Base-by-base conservation (phyloP, 2,329 filamentous ascomycete species). In the Chrysoporthe deuterocubensis region DNA sequence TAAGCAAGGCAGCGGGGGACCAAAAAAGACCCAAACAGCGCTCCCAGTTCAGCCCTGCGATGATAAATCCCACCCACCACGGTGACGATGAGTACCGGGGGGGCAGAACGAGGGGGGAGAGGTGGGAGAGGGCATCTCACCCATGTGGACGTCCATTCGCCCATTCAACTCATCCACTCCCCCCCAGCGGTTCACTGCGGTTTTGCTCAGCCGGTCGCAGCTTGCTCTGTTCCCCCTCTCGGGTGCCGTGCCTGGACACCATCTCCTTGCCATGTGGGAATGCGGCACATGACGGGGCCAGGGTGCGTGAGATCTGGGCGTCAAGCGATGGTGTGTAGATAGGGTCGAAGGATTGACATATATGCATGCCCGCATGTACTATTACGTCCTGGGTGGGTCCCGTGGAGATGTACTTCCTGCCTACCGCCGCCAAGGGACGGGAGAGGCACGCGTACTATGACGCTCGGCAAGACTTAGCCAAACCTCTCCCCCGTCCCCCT, bases 261-360 rank as follows among this genome's bases (percentile, higher is more conserved):
- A 59, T 48, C 63, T 59, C 44, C 8, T 48, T 59, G 63, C 63
- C 63, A 65, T 65, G 63, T 65, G 63, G 63, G 54, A 50, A 16
- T 43, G 56, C 42, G 26, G 40, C 42, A 16, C 40, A 48, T 21
- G 40, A 40, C 18, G 50, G 42, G 11, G 58, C 32, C n/a, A 34
- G 37, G 40, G 40, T 26, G 21, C 5, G 40, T 16, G 21, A 43
- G 50, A 57, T 18, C 52, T 40, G 60, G n/a, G 44, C 18, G 37
- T 26, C n/a, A 48, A 46, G 21, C 26, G 43, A 46, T 61, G 59
- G 59, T 61, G 59, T 46, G 59, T 48, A 61, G 43, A 48, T 13
- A 61, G 14, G 14, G 43, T 44, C 59, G 57, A 43, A 60, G 57
- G 57, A 60, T 60, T 44, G 11, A 18, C 54, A 11, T 26, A 26